A percentile compares a stretch with the other conserved stretches of the same genome.
These are phyloP conservation scores for Tremellales sp. DNA, from an alignment of 1,284 basidiomycete genomes.

Conservation along the genomic window DNA sequence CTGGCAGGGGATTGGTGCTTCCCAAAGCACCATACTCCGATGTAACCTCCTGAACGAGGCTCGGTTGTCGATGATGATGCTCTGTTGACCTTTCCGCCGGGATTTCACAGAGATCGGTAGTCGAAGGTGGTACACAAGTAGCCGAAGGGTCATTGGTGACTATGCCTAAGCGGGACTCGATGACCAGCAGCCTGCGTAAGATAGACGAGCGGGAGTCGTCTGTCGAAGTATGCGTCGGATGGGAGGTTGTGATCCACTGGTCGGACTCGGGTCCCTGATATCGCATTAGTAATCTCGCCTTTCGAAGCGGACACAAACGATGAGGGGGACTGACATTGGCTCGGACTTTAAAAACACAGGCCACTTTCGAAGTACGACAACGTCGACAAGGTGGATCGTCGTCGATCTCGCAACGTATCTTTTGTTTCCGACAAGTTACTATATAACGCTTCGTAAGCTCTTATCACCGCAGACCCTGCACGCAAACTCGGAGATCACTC, in stretches of 20 bases:
- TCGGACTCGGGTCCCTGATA: slow-evolving; percentile 3
- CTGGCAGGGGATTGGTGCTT: background rate
- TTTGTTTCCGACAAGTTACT: background rate
- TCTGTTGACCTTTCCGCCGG: no score
- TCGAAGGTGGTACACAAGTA: no score
- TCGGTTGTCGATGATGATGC: no score
- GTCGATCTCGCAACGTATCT: slow-evolving; percentile 7
- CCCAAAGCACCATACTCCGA: background rate
- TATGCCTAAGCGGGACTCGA: slow-evolving; percentile 7
- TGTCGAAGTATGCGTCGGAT: background rate
- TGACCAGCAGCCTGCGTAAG: background rate
- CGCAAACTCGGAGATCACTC: no score
- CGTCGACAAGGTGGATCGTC: slow-evolving; percentile 5
- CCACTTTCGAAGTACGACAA: background rate
- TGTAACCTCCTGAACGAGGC: no score
- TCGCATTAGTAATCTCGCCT: background rate
- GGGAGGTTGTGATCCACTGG: background rate
- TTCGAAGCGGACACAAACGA: background rate
- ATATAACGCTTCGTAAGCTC: no score
- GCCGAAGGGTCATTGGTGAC: no score
- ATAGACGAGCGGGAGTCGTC: slow-evolving; percentile 1
- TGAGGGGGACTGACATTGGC: slow-evolving; percentile 3
- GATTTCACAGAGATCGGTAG: background rate
- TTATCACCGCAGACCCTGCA: no score
- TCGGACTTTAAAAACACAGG: slow-evolving; percentile 7